Evolutionary conservation across 495 filamentous ascomycete species (phyloP).

Genomic region (Pseudomonodictys pantanalensis): DNA sequence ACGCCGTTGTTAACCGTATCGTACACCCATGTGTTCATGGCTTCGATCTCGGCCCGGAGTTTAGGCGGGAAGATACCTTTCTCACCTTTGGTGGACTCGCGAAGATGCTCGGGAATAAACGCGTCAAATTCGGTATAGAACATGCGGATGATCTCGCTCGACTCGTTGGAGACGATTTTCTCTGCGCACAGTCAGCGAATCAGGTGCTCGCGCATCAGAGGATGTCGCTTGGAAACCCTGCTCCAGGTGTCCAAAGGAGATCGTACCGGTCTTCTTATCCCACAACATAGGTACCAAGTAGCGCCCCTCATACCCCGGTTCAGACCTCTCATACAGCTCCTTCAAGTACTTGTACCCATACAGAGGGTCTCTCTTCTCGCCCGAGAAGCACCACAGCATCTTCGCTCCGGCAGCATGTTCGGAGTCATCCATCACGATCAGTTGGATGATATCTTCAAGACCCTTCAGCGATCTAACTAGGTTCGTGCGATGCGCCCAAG

Average conservation of each 20-base stretch:
- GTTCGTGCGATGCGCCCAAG: slow-evolving; percentile 65
- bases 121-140: slow-evolving; percentile 70
- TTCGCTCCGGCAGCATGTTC: slow-evolving; percentile 44
- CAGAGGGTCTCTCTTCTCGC: slow-evolving; percentile 33
- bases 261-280: slow-evolving; percentile 56
- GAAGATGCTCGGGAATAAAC: slow-evolving; percentile 54
- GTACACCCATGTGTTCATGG: slow-evolving; percentile 76
- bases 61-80: slow-evolving; percentile 53
- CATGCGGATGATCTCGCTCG: slow-evolving; percentile 76
- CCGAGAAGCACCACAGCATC: slow-evolving; percentile 64
- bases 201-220: neutral
- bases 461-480: slow-evolving; percentile 65
- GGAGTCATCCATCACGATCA: slow-evolving; percentile 38
- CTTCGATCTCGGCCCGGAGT: slow-evolving; percentile 64
- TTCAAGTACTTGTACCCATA: slow-evolving; percentile 54
- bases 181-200: slow-evolving; percentile 30
- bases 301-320: slow-evolving; percentile 58
- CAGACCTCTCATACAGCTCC: slow-evolving; percentile 57
- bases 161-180: slow-evolving; percentile 79
- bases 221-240: too few species aligned
- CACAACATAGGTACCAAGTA: slow-evolving; percentile 76
- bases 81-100: slow-evolving; percentile 52
- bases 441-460: slow-evolving; percentile 58
- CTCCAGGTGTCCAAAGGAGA: too few species aligned
- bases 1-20: slow-evolving; percentile 82